phyloP scores from a whole-genome alignment of 306 rosid species.

The Dryas octopetala region DNA sequence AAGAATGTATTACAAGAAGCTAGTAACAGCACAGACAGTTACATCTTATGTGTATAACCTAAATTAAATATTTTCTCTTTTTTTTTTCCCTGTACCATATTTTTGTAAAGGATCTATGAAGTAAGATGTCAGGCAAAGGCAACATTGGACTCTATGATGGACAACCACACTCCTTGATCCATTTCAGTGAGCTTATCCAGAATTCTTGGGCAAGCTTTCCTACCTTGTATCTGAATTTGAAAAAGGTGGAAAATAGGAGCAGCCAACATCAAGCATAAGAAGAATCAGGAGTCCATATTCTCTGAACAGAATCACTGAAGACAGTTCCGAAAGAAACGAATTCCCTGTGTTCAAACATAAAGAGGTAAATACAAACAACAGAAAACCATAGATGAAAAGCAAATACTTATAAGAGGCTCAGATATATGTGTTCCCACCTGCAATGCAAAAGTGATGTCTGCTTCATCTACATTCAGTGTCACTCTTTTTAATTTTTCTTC shows the following conservation, averaged over 20 bases:
- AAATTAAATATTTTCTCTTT: background rate
- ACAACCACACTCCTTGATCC: too few relatives aligned
- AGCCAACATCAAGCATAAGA: constrained; percentile 21
- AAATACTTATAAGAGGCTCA: background rate
- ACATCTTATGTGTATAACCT: constrained; percentile 11
- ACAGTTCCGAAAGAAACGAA: constrained; percentile 76
- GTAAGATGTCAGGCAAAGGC: constrained; percentile 5
- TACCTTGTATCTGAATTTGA: constrained; percentile 20
- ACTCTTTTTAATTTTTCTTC: constrained; percentile 71
- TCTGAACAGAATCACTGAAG: constrained; percentile 46
- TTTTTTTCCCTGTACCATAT: background rate
- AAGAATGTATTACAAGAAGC: too few relatives aligned
- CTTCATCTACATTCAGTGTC: constrained; percentile 62
- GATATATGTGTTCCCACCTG: constrained; percentile 45
- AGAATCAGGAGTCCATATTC: background rate
- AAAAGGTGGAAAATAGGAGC: background rate
- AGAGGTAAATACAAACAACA: constrained; percentile 7
- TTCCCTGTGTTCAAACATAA: constrained; percentile 66
- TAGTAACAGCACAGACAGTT: constrained; percentile 5
- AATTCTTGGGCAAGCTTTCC: background rate
- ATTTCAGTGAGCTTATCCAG: too few relatives aligned
- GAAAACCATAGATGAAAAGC: background rate
- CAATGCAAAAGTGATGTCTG: constrained; percentile 74
- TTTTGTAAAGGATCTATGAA: background rate
- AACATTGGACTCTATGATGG: background rate